phyloP scores from a whole-genome alignment of 192 early-diverging fungal genomes.

The Pilaira anomala region DNA sequence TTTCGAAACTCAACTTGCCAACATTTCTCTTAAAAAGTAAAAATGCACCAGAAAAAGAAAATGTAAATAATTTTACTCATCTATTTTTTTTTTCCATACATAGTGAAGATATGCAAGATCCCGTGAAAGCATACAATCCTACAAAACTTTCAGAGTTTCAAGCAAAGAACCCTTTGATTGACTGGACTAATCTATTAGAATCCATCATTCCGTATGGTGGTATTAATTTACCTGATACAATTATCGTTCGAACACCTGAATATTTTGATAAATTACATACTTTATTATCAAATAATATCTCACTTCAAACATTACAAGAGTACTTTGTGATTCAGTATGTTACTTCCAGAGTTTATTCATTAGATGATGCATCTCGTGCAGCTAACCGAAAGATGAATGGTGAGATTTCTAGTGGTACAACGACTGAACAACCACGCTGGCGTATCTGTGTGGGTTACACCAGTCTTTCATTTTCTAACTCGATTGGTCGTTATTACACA shows the following conservation, averaged over 20 bases:
- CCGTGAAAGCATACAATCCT: slow-evolving; percentile 51
- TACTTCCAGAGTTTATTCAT: background rate
- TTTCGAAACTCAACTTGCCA: slow-evolving; percentile 57
- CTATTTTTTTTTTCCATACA: slow-evolving; percentile 9
- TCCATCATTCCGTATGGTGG: slow-evolving; percentile 18
- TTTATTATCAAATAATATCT: slow-evolving; percentile 20
- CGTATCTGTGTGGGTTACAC: slow-evolving; percentile 33
- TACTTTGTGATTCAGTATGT: slow-evolving; percentile 41
- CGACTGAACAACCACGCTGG: slow-evolving; percentile 33
- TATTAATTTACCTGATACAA: slow-evolving; percentile 22
- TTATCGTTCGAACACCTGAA: slow-evolving; percentile 46
- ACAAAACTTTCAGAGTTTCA: slow-evolving; percentile 31
- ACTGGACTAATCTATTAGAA: slow-evolving; percentile 39
- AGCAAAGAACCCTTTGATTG: slow-evolving; percentile 35
- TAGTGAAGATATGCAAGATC: slow-evolving; percentile 48
- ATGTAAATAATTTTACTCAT: background rate
- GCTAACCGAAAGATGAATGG: background rate
- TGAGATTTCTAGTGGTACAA: slow-evolving; percentile 19
- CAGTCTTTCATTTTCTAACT: slow-evolving; percentile 13
- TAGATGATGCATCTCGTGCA: background rate
- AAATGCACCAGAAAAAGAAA: slow-evolving; percentile 2
- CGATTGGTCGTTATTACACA: slow-evolving; percentile 42
- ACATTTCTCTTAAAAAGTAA: slow-evolving; percentile 42
- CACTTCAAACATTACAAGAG: background rate
- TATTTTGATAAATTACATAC: slow-evolving; percentile 43